Conservation (phyloP, 371 early-diverging fungal species). For the Mucor velutinosus region DNA sequence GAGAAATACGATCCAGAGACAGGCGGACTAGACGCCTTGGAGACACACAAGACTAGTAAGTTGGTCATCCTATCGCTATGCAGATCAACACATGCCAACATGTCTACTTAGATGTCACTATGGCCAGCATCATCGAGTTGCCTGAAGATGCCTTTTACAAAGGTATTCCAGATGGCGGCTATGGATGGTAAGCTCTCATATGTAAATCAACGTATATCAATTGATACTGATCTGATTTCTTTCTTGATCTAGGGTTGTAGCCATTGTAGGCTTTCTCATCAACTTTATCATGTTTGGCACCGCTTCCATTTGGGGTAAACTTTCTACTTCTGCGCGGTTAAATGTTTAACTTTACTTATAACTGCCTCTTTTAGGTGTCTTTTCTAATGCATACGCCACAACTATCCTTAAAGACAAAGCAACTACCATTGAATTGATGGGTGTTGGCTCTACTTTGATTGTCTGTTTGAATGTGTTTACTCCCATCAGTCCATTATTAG, state of each 20-base stretch:
- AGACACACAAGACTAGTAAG: slow-evolving; percentile 15
- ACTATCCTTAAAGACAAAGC: slow-evolving; percentile 37
- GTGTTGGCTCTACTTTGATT: slow-evolving; percentile 50
- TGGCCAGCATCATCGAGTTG: slow-evolving; percentile 37
- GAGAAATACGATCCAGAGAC: slow-evolving; percentile 21
- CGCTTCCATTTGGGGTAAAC: slow-evolving; percentile 43
- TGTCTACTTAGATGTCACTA: slow-evolving; percentile 18
- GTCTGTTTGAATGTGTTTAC: slow-evolving; percentile 47
- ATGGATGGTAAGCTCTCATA: slow-evolving; percentile 32
- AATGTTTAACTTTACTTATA: not conserved
- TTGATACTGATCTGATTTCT: not conserved
- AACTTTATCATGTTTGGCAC: slow-evolving; percentile 47
- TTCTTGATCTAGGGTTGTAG: slow-evolving; percentile 32
- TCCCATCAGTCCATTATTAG: slow-evolving; percentile 44
- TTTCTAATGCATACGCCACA: slow-evolving; percentile 38
- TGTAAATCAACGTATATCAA: not conserved
- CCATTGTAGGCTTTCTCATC: slow-evolving; percentile 33
- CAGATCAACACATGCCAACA: not conserved
- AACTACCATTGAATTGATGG: slow-evolving; percentile 46
- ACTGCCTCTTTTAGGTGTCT: slow-evolving; percentile 31
- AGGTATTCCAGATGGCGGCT: slow-evolving; percentile 42
- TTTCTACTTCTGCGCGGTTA: not conserved
- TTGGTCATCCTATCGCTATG: not conserved
- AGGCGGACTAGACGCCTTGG: slow-evolving; percentile 10
- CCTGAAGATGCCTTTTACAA: slow-evolving; percentile 24